phyloP scores from a whole-genome alignment of 1,139 yeast genomes.

The Nakaseomyces delphensis region DNA sequence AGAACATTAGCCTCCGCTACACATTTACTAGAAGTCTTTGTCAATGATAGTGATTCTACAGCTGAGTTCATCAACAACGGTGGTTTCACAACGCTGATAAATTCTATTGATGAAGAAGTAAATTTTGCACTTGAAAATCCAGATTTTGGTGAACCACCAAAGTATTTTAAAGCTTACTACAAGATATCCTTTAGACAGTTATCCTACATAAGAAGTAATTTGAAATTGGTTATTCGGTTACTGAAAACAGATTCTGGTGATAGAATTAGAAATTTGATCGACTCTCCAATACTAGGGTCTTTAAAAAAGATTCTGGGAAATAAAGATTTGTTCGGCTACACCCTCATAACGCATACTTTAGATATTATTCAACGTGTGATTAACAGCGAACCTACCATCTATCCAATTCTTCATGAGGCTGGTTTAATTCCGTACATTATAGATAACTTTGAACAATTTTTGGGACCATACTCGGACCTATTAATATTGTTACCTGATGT shows the following conservation, averaged over 20 bases:
- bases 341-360: slow-evolving; percentile 54
- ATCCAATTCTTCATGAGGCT: slow-evolving; percentile 70
- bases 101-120: slow-evolving; percentile 59
- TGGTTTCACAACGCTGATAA: slow-evolving; percentile 59
- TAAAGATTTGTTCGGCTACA: slow-evolving; percentile 58
- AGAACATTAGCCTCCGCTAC: slow-evolving; percentile 59
- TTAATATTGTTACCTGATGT: slow-evolving; percentile 62
- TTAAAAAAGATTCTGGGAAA: slow-evolving; percentile 53
- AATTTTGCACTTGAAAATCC: slow-evolving; percentile 53
- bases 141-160: slow-evolving; percentile 46
- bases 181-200: slow-evolving; percentile 58
- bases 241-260: slow-evolving; percentile 74
- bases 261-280: slow-evolving; percentile 74
- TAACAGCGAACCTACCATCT: slow-evolving; percentile 89
- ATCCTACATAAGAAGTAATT: slow-evolving; percentile 42
- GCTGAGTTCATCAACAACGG: slow-evolving; percentile 55
- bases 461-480: slow-evolving; percentile 52
- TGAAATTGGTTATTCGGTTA: slow-evolving; percentile 57
- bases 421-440: slow-evolving; percentile 60
- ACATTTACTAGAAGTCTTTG: slow-evolving; percentile 50
- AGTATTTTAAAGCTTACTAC: slow-evolving; percentile 47
- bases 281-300: slow-evolving; percentile 62
- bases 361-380: slow-evolving; percentile 65
- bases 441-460: slow-evolving; percentile 43
- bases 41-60: slow-evolving; percentile 39